Base-by-base conservation (phyloP, 2,329 filamentous ascomycete species). In the Blastomyces gilchristii region DNA sequence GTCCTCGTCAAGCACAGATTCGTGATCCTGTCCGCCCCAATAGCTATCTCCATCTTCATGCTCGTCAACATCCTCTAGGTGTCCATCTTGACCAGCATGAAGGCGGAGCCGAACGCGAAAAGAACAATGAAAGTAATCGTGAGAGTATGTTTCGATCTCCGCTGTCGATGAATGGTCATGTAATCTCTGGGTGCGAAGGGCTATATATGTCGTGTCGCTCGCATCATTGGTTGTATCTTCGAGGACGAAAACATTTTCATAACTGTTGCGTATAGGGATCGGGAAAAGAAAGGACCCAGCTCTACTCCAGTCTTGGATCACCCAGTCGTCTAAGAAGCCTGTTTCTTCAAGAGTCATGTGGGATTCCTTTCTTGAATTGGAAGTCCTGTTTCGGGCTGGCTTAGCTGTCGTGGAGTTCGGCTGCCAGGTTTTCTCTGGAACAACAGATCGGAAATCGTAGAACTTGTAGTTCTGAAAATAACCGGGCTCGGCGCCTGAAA, bases 401-500 rank as follows among this genome's bases (percentile, higher is more conserved):
- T 72, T 76, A 81, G 69, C 82, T 76, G 72, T 82, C 77, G 69
- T 81, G 75, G 56, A 79, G 75, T 67, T 59, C 43, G 71, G 70
- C 11, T 72, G 70, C 3, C 60, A 59, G 64, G 61, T 58, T n/a
- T 67, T 37, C 31, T 67, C 61, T n/a, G 75, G 67, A 22, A 72
- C 69, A 8, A 81, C 71, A 49, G 75, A 71, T 34, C 80, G 78
- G 66, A 82, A 82, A 69, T 82, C 80, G 72, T 76, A 82, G 69
- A 82, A 78, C 60, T 76, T 77, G 72, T 82, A 78, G 69, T 81
- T 75, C 57, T 79, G 75, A 67, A 82, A 82, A 70, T 80, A 81
- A 7, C 74, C 72, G 22, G 76, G 76, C 9, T 76, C 71, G 2
- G 76, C 67, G 5, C 74, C 74, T 1, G 76, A 74, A 37, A 81